phyloP scores from a whole-genome alignment of 202 grass and related monocot species.

The Hordeum pubiflorum region DNA sequence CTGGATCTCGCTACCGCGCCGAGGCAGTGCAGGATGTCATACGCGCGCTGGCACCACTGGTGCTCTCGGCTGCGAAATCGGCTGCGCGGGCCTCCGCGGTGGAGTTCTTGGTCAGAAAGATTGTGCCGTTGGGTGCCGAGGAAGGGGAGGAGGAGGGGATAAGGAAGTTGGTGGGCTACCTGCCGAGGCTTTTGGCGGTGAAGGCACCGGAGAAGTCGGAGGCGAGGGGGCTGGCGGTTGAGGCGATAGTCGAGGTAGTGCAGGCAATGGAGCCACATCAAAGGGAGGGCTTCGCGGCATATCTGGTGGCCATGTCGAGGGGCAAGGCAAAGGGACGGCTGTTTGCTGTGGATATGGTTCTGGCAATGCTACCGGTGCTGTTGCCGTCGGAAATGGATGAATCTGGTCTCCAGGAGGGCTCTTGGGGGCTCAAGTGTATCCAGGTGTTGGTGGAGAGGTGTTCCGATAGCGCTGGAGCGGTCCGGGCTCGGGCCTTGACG shows the following conservation, averaged over 20 bases:
- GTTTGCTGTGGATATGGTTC: conserved; percentile 72
- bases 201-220: conserved; percentile 79
- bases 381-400: conserved; percentile 29
- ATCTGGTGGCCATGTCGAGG: conserved; percentile 49
- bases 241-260: conserved; percentile 64
- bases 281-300: conserved; percentile 37
- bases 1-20: conserved; percentile 43
- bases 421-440: conserved; percentile 54
- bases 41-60: conserved; percentile 40
- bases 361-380: conserved; percentile 36
- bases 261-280: conserved; percentile 31
- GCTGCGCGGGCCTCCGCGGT: conserved; percentile 31
- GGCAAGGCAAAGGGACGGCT: conserved; percentile 63
- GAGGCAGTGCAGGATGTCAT: conserved; percentile 49
- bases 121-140: conserved; percentile 59
- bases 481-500: conserved; percentile 63
- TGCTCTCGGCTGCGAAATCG: conserved; percentile 39
- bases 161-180: conserved; percentile 47
- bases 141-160: conserved; percentile 51
- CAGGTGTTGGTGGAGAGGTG: conserved; percentile 60
- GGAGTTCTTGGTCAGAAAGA: conserved; percentile 54
- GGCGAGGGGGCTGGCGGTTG: conserved; percentile 51
- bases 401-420: conserved; percentile 20
- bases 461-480: conserved; percentile 46
- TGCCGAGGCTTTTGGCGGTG: conserved; percentile 56